Conservation (phyloP, 2,329 filamentous ascomycete genomes). For the Cladorrhinum sp. region DNA sequence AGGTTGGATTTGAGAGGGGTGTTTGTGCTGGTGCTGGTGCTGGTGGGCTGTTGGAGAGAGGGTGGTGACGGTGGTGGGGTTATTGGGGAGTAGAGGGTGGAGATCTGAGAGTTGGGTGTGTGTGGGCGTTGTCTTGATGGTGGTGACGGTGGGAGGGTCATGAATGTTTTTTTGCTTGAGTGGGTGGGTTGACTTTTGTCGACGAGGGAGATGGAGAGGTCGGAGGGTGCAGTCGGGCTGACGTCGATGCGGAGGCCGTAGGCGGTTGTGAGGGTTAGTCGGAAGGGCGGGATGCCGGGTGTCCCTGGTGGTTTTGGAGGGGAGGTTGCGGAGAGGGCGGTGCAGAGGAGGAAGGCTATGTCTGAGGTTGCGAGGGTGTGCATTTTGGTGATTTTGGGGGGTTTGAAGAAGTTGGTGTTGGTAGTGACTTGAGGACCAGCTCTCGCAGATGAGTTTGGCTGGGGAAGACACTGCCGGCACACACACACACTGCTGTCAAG, state of each 20-base stretch:
- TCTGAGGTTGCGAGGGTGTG: slow-evolving; percentile 18
- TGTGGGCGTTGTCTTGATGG: neutral
- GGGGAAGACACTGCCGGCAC: too few relatives aligned
- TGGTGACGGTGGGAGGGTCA: neutral
- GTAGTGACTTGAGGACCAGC: neutral
- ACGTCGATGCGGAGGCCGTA: slow-evolving; percentile 15
- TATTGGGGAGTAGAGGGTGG: neutral
- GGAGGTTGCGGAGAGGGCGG: slow-evolving; percentile 2
- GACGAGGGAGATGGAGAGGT: slow-evolving; percentile 8
- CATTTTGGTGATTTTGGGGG: slow-evolving; percentile 7
- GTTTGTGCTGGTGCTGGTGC: neutral
- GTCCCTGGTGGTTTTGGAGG: neutral
- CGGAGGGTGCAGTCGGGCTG: slow-evolving; percentile 2
- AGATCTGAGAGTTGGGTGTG: neutral
- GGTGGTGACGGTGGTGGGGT: neutral
- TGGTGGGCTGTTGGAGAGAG: neutral
- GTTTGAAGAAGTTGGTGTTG: too few relatives aligned
- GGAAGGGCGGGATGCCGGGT: neutral
- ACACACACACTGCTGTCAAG: too few relatives aligned
- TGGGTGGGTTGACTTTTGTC: too few relatives aligned
- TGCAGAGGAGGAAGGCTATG: slow-evolving; percentile 22
- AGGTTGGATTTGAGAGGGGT: neutral
- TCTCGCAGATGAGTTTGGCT: too few relatives aligned
- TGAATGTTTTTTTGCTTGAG: neutral
- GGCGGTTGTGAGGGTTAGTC: slow-evolving; percentile 10